Evolutionary conservation across 257 asterid genomes (phyloP), one percentile per base, ranked within the genome.

Genomic region (Nicotiana sylvestris): DNA sequence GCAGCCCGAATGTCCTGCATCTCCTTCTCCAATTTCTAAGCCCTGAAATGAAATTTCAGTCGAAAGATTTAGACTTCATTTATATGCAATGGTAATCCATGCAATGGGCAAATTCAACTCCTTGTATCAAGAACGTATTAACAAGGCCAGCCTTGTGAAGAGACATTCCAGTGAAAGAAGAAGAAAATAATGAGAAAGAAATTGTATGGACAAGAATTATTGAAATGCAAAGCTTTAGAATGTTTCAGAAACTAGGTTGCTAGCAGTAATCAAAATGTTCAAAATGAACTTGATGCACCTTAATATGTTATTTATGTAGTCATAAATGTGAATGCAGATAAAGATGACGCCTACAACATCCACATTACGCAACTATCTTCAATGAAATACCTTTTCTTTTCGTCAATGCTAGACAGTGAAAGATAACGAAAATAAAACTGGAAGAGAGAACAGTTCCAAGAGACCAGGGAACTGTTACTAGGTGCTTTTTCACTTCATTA

Each of bases 1-100:
- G 81, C 68, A 46, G 80, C 83, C 95, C 94, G 90, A 6, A 90
- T 66, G 79, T 82, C 85, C 88, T 88, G 92, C 99, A 93, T 92
- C 82, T 69, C 84, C 76, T 58, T 76, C 46, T 67, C 78, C 30
- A 82, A 58, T 66, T 69, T 81, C 77, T 82, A 85, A 32, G 27
- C 83, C 84, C 84, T 66, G 82, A 43, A 78, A 56, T 43, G 21
- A 72, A 72, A 25, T 46, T 21, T 7, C 6, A 72, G 9, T 72
- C 61, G 37, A 46, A 46, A 72, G 39, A 46, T 69, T 69, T 53
- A 39, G 39, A 37, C 77, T 69, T 39, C 37, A 33, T 33, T 33
- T 3, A 33, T 33, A 33, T 33, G 37, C 53, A 46, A 46, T 46
- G 53, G 53, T 10, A 46, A 10, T 46, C 53, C 53, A 46, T 82